phyloP scores from a whole-genome alignment of 805 yeast species.

The Danielozyma ontarioensis region DNA sequence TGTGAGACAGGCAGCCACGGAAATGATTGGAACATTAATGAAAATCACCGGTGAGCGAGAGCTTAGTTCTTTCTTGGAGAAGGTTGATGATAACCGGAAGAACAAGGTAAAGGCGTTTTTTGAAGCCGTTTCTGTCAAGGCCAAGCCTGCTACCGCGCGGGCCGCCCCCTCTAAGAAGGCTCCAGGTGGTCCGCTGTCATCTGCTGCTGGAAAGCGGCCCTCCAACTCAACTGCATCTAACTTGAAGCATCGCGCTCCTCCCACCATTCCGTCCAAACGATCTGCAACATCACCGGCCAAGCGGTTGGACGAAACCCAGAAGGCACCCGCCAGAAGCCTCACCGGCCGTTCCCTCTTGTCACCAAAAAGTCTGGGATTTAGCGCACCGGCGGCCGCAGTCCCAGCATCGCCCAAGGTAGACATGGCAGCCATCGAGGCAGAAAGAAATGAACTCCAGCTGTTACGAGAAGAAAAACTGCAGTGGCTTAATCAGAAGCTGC shows the following conservation, averaged over 20 bases:
- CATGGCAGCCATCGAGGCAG: conserved; percentile 14
- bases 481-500: conserved; percentile 29
- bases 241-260: too few species aligned
- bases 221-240: conserved; percentile 6
- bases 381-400: conserved; percentile 3
- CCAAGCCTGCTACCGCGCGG: conserved; percentile 20
- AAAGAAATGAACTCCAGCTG: conserved; percentile 43
- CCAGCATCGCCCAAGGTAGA: conserved; percentile 10
- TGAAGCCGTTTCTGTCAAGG: conserved; percentile 52
- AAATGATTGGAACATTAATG: conserved; percentile 74
- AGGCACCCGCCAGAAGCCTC: conserved; percentile 17
- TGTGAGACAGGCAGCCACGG: conserved; percentile 72
- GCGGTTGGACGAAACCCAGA: conserved; percentile 26
- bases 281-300: conserved; percentile 69
- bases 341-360: conserved; percentile 1
- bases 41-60: conserved; percentile 76
- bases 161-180: conserved; percentile 12
- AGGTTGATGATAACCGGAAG: conserved; percentile 73
- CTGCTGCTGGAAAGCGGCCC: conserved; percentile 5
- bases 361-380: too few species aligned
- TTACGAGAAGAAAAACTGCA: conserved; percentile 50
- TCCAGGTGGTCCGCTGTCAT: conserved; percentile 3
- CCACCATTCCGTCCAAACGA: conserved; percentile 59
- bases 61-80: conserved; percentile 53
- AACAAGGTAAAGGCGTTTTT: conserved; percentile 57